Percentiles rank a stretch among this genome's conserved stretches.
These are phyloP conservation scores for Mycena rebaudengoi DNA, from an alignment of 768 basidiomycete genomes.

Conservation along the genomic window DNA sequence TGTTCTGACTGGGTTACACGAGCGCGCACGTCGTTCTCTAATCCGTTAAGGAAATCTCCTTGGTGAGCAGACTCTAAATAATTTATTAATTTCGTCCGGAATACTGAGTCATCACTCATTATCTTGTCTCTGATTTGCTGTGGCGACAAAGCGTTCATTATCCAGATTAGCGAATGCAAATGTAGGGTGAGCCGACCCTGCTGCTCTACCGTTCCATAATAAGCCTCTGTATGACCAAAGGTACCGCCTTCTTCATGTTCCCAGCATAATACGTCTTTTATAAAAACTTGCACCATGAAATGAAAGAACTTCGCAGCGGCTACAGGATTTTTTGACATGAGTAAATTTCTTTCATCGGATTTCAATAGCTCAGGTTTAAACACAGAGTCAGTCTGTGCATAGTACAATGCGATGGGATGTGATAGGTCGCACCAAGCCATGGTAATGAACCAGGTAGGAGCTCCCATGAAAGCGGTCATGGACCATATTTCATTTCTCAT, in stretches of 20 bases:
- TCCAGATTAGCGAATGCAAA: conserved; percentile 36
- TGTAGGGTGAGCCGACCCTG: conserved; percentile 39
- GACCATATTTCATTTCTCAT: conserved; percentile 44
- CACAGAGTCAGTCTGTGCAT: conserved; percentile 30
- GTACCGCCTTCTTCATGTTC: not conserved
- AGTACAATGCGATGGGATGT: conserved; percentile 45
- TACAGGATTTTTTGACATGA: conserved; percentile 23
- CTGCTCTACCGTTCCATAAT: conserved; percentile 39
- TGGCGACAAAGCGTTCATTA: conserved; percentile 19
- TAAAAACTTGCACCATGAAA: conserved; percentile 23
- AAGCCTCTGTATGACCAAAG: conserved; percentile 28
- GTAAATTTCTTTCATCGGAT: not conserved
- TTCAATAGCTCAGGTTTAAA: conserved; percentile 27
- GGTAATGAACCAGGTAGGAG: conserved; percentile 45
- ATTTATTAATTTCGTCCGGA: not conserved
- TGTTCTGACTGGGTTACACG: too few relatives aligned
- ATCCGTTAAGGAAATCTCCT: too few relatives aligned
- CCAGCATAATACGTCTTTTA: conserved; percentile 15
- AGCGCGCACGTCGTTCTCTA: too few relatives aligned
- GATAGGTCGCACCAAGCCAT: conserved; percentile 39
- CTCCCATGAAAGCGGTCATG: conserved; percentile 29
- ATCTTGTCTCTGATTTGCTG: conserved; percentile 23
- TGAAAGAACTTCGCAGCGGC: conserved; percentile 30
- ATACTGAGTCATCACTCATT: not conserved
- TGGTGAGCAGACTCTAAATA: conserved; percentile 3